Percentiles rank a stretch among this genome's conserved stretches.
Evolutionary conservation across 1,284 basidiomycete genomes (phyloP).

Genomic region (Microbotryum lychnidis-dioicae): DNA sequence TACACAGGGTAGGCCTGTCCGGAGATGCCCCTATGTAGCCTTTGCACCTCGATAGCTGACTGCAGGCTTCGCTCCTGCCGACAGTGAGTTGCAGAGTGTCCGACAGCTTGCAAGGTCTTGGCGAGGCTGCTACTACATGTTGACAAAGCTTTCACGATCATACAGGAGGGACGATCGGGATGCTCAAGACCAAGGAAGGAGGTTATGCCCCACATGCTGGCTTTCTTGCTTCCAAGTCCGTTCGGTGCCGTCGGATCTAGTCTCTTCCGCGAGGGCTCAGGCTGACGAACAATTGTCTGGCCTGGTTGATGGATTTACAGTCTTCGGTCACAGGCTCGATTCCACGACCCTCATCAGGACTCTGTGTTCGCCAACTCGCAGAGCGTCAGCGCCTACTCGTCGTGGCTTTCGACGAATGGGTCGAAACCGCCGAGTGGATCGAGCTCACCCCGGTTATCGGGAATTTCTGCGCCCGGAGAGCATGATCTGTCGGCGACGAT

Average conservation of each 20-base stretch:
- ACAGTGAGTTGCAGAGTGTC: not conserved
- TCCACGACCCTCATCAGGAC: slow-evolving; percentile 26
- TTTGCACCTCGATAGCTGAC: not conserved
- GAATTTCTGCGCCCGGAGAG: not conserved
- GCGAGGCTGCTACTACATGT: too few species aligned
- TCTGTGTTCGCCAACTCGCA: slow-evolving; percentile 27
- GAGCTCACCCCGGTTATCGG: slow-evolving; percentile 19
- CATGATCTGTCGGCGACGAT: slow-evolving; percentile 30
- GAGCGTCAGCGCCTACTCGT: slow-evolving; percentile 17
- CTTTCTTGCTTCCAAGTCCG: slow-evolving; percentile 48
- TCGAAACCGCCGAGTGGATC: slow-evolving; percentile 28
- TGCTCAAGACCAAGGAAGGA: slow-evolving; percentile 52
- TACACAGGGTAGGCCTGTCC: slow-evolving; percentile 65
- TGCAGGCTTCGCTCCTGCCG: not conserved
- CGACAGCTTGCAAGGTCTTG: not conserved
- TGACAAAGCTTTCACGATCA: not conserved
- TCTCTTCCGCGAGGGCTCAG: too few species aligned
- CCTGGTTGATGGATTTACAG: slow-evolving; percentile 64
- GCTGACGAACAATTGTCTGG: slow-evolving; percentile 36
- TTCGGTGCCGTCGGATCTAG: not conserved
- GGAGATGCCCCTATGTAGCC: not conserved
- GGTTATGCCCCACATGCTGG: slow-evolving; percentile 82
- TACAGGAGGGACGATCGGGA: slow-evolving; percentile 46
- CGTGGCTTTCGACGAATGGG: slow-evolving; percentile 55
- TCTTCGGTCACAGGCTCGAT: slow-evolving; percentile 57